Evolutionary conservation across 1,139 yeast genomes (phyloP).

Genomic region (Protomyces macrosporus): DNA sequence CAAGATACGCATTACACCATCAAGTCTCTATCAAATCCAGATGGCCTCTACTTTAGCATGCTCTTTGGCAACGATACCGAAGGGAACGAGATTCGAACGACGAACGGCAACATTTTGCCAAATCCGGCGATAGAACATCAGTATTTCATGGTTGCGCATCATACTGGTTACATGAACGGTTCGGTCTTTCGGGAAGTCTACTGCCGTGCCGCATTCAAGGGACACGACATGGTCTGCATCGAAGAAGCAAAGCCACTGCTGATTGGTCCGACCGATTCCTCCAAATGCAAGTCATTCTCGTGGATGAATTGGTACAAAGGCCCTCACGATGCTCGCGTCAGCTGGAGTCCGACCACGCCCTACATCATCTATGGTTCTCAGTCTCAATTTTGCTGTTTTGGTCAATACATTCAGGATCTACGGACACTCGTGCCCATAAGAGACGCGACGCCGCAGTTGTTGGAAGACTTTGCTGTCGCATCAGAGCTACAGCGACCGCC

Average conservation of each 20-base stretch:
- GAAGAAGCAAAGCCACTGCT: neutral
- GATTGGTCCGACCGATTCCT: constrained; percentile 1
- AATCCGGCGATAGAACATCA: neutral
- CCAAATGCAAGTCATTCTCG: neutral
- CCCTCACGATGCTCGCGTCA: constrained; percentile 22
- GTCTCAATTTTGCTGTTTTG: constrained; percentile 10
- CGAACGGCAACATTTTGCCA: neutral
- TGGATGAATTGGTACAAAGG: neutral
- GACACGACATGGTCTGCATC: constrained; percentile 1
- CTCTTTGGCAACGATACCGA: neutral
- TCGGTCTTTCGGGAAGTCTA: constrained; percentile 10
- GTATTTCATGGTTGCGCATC: constrained; percentile 10
- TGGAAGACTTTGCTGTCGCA: neutral
- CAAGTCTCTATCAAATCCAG: neutral
- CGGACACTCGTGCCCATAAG: neutral
- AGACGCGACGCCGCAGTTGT: neutral
- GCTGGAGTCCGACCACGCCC: constrained; percentile 10
- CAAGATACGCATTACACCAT: neutral
- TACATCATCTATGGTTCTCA: constrained; percentile 9
- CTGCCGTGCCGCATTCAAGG: constrained; percentile 7
- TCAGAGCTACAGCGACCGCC: constrained; percentile 15
- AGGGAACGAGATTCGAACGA: neutral
- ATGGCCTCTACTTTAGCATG: neutral
- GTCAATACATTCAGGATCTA: constrained; percentile 16
- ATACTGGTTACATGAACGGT: neutral